phyloP scores from a whole-genome alignment of 2,329 filamentous ascomycete species.

The Penicillium sp. region DNA sequence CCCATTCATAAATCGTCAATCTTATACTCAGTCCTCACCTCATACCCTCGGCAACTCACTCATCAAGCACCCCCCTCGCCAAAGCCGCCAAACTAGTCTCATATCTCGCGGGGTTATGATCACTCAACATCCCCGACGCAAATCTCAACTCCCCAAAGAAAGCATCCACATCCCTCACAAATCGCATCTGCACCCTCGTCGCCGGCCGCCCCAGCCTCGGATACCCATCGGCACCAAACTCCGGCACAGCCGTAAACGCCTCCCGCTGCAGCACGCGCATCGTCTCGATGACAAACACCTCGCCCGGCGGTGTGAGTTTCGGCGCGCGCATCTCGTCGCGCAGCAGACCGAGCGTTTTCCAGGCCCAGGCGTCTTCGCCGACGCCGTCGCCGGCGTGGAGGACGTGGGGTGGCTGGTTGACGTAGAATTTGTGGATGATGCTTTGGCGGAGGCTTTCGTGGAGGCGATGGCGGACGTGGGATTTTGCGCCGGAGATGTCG shows the following conservation, averaged over 20 bases:
- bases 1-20: constrained; percentile 2
- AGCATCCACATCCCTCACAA: constrained; percentile 69
- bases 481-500: constrained; percentile 67
- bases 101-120: constrained; percentile 74
- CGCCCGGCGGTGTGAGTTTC: constrained; percentile 73
- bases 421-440: constrained; percentile 63
- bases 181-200: constrained; percentile 68
- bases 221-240: constrained; percentile 43
- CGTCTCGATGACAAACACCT: constrained; percentile 72
- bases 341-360: constrained; percentile 65
- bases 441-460: constrained; percentile 66
- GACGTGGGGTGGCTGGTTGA: constrained; percentile 47
- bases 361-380: constrained; percentile 69
- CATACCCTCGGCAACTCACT: constrained; percentile 20
- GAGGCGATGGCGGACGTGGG: constrained; percentile 66
- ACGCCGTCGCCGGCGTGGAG: constrained; percentile 51
- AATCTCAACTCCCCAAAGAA: constrained; percentile 71
- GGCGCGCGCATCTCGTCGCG: constrained; percentile 67
- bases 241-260: constrained; percentile 54
- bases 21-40: neutral
- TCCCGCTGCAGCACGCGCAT: constrained; percentile 67
- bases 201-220: constrained; percentile 63
- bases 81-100: constrained; percentile 68
- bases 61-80: constrained; percentile 47
- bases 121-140: constrained; percentile 71